Evolutionary conservation across 495 filamentous ascomycete genomes (phyloP).

Genomic region (Neurospora sp.): DNA sequence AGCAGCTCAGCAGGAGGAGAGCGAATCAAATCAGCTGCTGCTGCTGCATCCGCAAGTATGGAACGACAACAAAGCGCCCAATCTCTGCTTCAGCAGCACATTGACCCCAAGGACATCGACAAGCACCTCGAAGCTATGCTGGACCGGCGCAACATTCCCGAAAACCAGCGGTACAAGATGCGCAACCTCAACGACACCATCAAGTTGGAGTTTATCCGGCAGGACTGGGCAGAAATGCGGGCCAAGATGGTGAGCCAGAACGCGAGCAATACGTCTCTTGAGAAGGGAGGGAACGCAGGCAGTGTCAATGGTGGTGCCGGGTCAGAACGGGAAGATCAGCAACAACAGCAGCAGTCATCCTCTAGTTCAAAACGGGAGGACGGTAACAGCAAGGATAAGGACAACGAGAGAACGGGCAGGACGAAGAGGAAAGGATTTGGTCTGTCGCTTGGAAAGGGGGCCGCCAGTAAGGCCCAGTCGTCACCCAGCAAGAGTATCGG

Average conservation of each 20-base stretch:
- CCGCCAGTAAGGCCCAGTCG: conserved; percentile 26
- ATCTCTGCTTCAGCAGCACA: conserved; percentile 1
- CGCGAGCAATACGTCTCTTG: conserved; percentile 21
- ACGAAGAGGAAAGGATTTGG: conserved; percentile 62
- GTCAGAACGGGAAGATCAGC: neutral
- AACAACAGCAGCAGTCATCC: neutral
- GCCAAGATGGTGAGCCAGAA: conserved; percentile 29
- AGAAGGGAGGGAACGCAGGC: neutral
- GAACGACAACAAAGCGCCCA: neutral
- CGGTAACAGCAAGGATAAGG: conserved; percentile 21
- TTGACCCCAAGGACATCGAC: conserved; percentile 41
- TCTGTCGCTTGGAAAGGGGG: conserved; percentile 59
- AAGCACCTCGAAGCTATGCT: conserved; percentile 56
- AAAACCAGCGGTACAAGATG: conserved; percentile 90
- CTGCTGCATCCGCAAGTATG: neutral
- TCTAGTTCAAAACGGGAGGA: neutral
- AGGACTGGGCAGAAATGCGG: conserved; percentile 63
- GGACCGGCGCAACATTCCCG: conserved; percentile 82
- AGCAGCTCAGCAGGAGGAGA: neutral
- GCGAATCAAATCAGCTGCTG: neutral
- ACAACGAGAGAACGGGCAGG: conserved; percentile 12
- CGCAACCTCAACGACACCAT: conserved; percentile 76
- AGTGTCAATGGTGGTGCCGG: neutral
- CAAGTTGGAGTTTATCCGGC: conserved; percentile 88
- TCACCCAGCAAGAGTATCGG: conserved; percentile 40